These are phyloP conservation scores for Suillus spraguei DNA, from an alignment of 768 basidiomycete species.

Conservation along the genomic window DNA sequence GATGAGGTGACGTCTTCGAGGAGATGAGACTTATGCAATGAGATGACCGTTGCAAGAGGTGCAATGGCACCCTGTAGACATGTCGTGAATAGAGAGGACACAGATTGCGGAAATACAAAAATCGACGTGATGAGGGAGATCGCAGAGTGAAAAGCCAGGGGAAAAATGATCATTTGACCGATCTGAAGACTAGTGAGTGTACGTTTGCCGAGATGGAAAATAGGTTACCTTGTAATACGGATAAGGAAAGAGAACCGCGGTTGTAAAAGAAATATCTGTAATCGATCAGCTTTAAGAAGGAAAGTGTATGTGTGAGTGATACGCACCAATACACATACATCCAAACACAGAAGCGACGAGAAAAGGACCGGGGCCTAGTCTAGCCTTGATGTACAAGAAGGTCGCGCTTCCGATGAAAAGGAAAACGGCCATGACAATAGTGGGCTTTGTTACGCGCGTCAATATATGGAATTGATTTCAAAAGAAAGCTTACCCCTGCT, in stretches of 20 bases:
- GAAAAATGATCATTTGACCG: conserved; percentile 55
- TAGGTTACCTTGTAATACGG: conserved; percentile 52
- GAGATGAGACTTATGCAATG: conserved; percentile 49
- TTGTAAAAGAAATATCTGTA: conserved; percentile 60
- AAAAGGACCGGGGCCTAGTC: conserved; percentile 66
- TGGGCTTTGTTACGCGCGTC: conserved; percentile 41
- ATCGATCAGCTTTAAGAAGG: conserved; percentile 4
- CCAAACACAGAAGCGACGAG: conserved; percentile 55
- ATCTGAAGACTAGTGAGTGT: conserved; percentile 34
- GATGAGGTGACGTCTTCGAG: conserved; percentile 39
- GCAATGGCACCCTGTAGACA: conserved; percentile 49
- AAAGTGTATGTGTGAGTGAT: background rate
- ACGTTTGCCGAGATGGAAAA: background rate
- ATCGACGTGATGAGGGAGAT: conserved; percentile 54
- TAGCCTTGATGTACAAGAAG: conserved; percentile 61
- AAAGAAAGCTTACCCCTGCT: conserved; percentile 33
- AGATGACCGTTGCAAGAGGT: conserved; percentile 49
- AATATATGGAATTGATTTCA: background rate
- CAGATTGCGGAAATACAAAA: conserved; percentile 62
- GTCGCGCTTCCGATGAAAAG: conserved; percentile 60
- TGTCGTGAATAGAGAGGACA: conserved; percentile 59
- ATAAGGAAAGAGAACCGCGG: conserved; percentile 62
- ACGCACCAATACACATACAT: conserved; percentile 60
- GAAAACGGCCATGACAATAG: conserved; percentile 61
- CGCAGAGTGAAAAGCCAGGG: conserved; percentile 60